A percentile compares a stretch with the other conserved stretches of the same genome.
Conservation (phyloP, 2,329 filamentous ascomycete species). For the Botrytis byssoidea region DNA sequence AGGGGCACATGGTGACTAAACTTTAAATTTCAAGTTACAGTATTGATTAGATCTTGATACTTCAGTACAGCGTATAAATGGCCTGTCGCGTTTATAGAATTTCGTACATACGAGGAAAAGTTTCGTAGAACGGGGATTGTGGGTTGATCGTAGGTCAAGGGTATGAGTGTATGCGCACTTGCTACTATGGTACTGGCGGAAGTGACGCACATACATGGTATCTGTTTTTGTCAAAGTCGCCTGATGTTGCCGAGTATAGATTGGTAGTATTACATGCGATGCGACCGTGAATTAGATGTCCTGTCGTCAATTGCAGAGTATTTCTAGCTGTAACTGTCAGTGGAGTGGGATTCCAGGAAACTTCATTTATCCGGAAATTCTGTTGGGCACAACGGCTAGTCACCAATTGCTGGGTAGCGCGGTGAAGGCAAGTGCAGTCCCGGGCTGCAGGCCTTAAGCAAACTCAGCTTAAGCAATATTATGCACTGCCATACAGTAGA, state of each 20-base stretch:
- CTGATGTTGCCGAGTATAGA: neutral
- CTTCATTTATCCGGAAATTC: neutral
- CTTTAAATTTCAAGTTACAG: neutral
- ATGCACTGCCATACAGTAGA: neutral
- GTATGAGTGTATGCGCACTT: neutral
- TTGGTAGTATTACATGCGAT: neutral
- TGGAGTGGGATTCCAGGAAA: neutral
- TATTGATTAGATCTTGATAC: neutral
- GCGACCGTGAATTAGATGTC: neutral
- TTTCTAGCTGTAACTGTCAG: neutral
- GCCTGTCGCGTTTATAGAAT: neutral
- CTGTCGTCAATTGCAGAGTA: neutral
- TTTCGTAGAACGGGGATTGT: neutral
- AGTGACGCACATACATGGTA: neutral
- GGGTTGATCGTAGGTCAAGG: neutral
- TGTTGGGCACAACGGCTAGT: neutral
- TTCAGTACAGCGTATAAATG: neutral
- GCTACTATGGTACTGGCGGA: neutral
- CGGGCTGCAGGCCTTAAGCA: neutral
- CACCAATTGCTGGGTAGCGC: neutral
- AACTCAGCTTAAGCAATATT: neutral
- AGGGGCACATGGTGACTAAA: neutral
- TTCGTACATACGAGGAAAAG: neutral
- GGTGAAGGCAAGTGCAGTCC: neutral
- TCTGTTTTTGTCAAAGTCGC: neutral